phyloP scores from a whole-genome alignment of 148 eudicot genomes.

The Cornus controversa region DNA sequence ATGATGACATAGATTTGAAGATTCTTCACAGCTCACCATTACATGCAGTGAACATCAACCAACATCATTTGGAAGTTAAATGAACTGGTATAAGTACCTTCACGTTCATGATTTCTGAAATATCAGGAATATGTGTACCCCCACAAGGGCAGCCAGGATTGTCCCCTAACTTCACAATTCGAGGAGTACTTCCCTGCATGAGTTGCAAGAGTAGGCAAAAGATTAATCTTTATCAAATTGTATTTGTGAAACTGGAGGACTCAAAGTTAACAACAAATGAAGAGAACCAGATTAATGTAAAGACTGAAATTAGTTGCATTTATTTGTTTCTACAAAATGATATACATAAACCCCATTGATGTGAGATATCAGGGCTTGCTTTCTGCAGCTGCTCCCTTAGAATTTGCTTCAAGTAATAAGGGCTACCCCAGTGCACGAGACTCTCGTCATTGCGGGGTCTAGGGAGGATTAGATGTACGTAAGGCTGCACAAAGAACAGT shows the following conservation, averaged over 20 bases:
- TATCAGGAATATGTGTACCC: conserved; percentile 72
- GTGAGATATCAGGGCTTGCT: background rate
- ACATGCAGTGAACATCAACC: background rate
- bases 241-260: background rate
- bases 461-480: too few relatives aligned
- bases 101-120: conserved; percentile 57
- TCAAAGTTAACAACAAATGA: background rate
- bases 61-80: background rate
- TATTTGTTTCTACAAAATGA: background rate
- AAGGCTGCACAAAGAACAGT: too few relatives aligned
- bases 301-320: too few relatives aligned
- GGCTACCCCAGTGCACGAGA: too few relatives aligned
- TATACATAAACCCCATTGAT: background rate
- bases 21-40: background rate
- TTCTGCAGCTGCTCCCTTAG: background rate
- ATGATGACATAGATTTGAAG: background rate
- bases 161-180: conserved; percentile 74
- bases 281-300: background rate
- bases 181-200: conserved; percentile 69
- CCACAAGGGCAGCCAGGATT: conserved; percentile 87
- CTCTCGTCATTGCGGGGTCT: too few relatives aligned
- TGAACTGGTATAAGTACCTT: conserved; percentile 36
- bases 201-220: background rate
- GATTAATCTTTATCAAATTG: background rate
- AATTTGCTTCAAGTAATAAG: background rate